These are phyloP conservation scores for Salix brachista DNA, from an alignment of 345 rosid genomes.

Conservation along the genomic window DNA sequence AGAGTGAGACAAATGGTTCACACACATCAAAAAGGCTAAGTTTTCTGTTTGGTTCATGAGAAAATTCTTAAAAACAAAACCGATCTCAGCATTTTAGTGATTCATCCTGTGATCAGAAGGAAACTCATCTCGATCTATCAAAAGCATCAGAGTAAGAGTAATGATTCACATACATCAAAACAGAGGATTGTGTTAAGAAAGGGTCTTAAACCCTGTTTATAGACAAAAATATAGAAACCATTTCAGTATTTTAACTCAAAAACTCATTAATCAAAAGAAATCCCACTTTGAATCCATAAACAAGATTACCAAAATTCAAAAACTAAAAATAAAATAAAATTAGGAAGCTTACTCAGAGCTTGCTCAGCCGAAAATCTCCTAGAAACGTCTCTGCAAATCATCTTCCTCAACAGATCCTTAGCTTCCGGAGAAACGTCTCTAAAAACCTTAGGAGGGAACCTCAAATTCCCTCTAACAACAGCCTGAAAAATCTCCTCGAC, in stretches of 20 bases:
- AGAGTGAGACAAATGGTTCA: background rate
- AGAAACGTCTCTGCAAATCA: slow-evolving; percentile 26
- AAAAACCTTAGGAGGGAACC: slow-evolving; percentile 24
- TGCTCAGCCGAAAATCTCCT: slow-evolving; percentile 30
- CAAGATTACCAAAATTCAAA: background rate
- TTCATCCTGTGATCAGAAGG: background rate
- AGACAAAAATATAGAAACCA: background rate
- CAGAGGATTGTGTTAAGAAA: background rate
- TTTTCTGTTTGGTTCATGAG: background rate
- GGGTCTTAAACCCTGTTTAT: background rate
- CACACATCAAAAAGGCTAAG: background rate
- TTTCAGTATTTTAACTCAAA: background rate
- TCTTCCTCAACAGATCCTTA: slow-evolving; percentile 25
- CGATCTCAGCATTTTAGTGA: background rate
- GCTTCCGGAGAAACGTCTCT: slow-evolving; percentile 16
- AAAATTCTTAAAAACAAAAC: background rate
- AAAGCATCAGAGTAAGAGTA: background rate
- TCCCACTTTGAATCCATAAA: background rate
- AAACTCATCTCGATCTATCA: background rate
- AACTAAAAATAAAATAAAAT: background rate
- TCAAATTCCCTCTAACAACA: slow-evolving; percentile 26
- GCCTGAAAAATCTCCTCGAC: slow-evolving; percentile 30
- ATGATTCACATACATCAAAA: no score
- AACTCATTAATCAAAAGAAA: background rate
- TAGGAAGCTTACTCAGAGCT: slow-evolving; percentile 22